Conservation (phyloP, 306 rosid genomes). For the Lotus japonicus region DNA sequence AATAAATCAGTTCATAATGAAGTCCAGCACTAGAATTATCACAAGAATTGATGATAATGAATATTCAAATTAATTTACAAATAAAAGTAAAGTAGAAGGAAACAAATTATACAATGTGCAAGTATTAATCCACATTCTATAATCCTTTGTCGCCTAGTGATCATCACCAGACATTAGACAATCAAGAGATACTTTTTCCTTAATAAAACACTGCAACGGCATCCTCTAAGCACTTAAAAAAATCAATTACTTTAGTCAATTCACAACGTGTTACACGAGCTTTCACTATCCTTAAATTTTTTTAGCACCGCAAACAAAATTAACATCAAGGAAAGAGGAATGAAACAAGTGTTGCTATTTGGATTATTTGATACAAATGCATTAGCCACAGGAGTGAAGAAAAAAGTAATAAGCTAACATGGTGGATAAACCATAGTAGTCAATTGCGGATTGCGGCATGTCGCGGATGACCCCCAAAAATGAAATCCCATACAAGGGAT, state of each 20-base stretch:
- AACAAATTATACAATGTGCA: background rate
- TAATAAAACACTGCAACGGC: background rate
- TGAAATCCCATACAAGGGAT: no score
- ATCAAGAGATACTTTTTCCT: background rate
- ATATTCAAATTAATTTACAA: no score
- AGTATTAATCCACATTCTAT: background rate
- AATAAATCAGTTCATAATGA: background rate
- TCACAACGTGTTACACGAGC: background rate
- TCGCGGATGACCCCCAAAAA: no score
- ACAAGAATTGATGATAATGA: background rate
- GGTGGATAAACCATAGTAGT: no score
- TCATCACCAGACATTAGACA: background rate
- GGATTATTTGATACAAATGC: background rate
- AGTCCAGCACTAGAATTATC: conserved; percentile 1
- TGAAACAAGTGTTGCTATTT: background rate
- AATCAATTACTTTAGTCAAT: background rate
- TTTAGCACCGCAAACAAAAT: background rate
- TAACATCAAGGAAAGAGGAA: background rate
- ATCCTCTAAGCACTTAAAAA: background rate
- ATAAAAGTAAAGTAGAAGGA: background rate
- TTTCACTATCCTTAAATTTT: background rate
- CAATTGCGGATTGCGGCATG: no score
- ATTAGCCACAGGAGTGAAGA: background rate
- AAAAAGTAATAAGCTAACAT: background rate
- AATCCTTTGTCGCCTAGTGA: background rate